Evolutionary conservation across 1,284 basidiomycete species (phyloP), one percentile per base, ranked within the genome.

Genomic region (Fomes fomentarius): DNA sequence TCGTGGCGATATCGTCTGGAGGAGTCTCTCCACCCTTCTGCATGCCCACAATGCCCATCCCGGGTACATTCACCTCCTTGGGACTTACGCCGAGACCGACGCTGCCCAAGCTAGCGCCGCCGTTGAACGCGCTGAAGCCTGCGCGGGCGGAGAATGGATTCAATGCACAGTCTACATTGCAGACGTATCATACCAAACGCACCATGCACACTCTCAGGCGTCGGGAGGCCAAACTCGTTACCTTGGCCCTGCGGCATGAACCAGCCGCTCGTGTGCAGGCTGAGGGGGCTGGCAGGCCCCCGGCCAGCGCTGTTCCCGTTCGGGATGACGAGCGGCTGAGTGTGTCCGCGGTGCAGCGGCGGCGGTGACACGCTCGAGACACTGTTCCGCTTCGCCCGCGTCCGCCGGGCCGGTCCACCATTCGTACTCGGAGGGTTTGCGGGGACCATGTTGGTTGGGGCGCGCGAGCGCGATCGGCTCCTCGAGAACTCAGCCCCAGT

Each of bases 261-360:
- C 58, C 64, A 59, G 52, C 64, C 64, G 52, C 54, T 51, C 10
- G 65, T 66, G 46, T 69, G 66, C 45, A 73, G 58, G 55, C 66
- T 64, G 55, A 73, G 69, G 26, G 70, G 68, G 39, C 66, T 67
- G 24, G 62, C 58, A 4, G 64, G 64, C 1, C 63, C 65, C 26
- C 65, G 43, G 28, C 55, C 61, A 7, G 56, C 48, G 45, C 59
- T 61, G 49, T 64, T 63, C 38, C 61, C 56, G 25, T 76, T 74
- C 0, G 84, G 85, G 58, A 86, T 87, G 50, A 85, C 73, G 63
- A 87, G 84, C 15, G 82, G 82, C 62, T 80, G 78, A 0, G 71
- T 70, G 52, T 68, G 63, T 9, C 61, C 55, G 57, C 61, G 63
- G 50, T 68, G 66, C 22, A 71, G 70, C 22, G 77, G 77, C 14